phyloP scores from a whole-genome alignment of 2,329 filamentous ascomycete genomes.

The Paramyrothecium sp. region DNA sequence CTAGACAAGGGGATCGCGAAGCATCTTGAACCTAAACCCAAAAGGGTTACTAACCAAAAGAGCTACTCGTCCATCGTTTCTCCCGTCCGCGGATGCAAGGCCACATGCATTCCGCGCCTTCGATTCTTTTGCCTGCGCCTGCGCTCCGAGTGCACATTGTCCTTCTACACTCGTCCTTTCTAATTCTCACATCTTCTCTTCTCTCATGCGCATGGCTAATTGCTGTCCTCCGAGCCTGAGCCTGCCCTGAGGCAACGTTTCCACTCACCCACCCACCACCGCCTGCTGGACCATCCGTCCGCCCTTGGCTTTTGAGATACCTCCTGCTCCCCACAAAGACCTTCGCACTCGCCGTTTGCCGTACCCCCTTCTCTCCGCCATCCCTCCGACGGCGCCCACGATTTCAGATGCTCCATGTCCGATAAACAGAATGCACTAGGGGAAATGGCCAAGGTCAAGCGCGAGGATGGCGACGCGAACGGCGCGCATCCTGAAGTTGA shows the following conservation, averaged over 20 bases:
- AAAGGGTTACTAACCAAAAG: not conserved
- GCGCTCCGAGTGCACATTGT: constrained; percentile 6
- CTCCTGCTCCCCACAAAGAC: not conserved
- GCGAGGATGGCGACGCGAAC: constrained; percentile 37
- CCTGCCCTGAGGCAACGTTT: not conserved
- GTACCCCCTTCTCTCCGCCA: constrained; percentile 14
- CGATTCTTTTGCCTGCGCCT: constrained; percentile 10
- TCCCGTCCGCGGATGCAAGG: constrained; percentile 13
- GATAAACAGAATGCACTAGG: constrained; percentile 38
- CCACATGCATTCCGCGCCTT: constrained; percentile 14
- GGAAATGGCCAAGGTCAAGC: constrained; percentile 43
- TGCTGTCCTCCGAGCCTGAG: not conserved
- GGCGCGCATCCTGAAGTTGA: constrained; percentile 38
- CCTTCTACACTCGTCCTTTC: not conserved
- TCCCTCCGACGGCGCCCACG: constrained; percentile 4
- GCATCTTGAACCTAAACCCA: not conserved
- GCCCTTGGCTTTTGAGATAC: constrained; percentile 8
- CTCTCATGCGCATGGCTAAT: not conserved
- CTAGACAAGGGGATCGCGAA: not conserved
- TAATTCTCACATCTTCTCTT: constrained; percentile 6
- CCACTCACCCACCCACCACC: not conserved
- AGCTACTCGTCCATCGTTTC: constrained; percentile 2
- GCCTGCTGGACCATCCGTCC: not conserved
- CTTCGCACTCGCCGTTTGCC: constrained; percentile 9
- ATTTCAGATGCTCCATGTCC: constrained; percentile 27